Percentiles rank a stretch among this genome's conserved stretches.
phyloP scores from a whole-genome alignment of 1,284 basidiomycete species.

The Sanghuangporus sanghuang region DNA sequence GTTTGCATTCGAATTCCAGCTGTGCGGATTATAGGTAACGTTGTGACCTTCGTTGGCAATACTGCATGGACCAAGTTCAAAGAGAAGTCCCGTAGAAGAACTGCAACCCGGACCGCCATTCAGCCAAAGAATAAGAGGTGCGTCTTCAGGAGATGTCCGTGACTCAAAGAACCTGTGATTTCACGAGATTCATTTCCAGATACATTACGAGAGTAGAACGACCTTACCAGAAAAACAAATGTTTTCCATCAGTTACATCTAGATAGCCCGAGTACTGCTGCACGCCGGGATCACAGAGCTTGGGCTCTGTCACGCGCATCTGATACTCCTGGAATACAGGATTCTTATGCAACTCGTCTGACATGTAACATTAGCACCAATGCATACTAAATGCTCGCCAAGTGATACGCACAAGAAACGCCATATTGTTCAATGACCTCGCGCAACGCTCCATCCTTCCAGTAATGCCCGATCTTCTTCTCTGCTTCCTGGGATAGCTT shows the following conservation, averaged over 20 bases:
- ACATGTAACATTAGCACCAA: conserved; percentile 1
- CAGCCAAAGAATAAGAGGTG: conserved; percentile 85
- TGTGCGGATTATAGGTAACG: conserved; percentile 69
- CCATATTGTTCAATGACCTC: conserved; percentile 63
- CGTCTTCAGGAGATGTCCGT: conserved; percentile 63
- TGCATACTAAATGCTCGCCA: neutral
- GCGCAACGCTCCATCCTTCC: conserved; percentile 42
- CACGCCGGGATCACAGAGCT: conserved; percentile 77
- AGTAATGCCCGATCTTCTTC: conserved; percentile 38
- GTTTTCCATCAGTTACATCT: conserved; percentile 81
- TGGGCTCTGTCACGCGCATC: conserved; percentile 68
- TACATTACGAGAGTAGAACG: conserved; percentile 18
- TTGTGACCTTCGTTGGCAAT: conserved; percentile 64
- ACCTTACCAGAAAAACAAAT: conserved; percentile 81
- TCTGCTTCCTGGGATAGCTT: conserved; percentile 17
- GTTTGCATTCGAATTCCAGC: conserved; percentile 67
- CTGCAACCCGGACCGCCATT: conserved; percentile 83
- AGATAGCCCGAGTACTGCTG: conserved; percentile 89
- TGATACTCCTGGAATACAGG: conserved; percentile 65
- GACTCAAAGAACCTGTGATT: conserved; percentile 79
- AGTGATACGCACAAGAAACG: conserved; percentile 45
- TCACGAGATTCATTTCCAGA: neutral
- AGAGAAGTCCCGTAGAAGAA: conserved; percentile 74
- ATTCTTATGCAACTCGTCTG: conserved; percentile 74
- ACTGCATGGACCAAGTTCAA: conserved; percentile 85